These are phyloP conservation scores for Phlebiopsis gigantea DNA, from an alignment of 768 basidiomycete genomes.

Conservation along the genomic window DNA sequence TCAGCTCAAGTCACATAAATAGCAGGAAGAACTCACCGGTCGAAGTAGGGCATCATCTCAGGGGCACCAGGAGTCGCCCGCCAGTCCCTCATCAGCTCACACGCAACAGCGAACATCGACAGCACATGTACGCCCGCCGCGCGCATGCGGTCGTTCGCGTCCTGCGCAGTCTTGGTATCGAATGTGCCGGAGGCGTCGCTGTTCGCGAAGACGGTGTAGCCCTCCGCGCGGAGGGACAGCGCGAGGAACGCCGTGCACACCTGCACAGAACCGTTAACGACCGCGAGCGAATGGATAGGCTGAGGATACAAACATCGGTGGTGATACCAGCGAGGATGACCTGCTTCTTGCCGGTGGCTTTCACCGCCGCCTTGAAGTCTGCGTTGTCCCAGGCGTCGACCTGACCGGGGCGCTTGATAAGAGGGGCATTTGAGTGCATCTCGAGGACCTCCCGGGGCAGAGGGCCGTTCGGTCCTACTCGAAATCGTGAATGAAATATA, in stretches of 20 bases:
- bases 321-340: constrained; percentile 45
- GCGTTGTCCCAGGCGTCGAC: constrained; percentile 49
- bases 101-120: constrained; percentile 39
- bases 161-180: constrained; percentile 33
- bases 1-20: background rate
- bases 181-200: constrained; percentile 42
- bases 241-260: constrained; percentile 47
- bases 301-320: constrained; percentile 36
- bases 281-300: background rate
- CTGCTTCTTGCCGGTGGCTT: constrained; percentile 44
- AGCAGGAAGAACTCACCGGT: constrained; percentile 29
- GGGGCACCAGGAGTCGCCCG: constrained; percentile 36
- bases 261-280: constrained; percentile 17
- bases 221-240: constrained; percentile 38
- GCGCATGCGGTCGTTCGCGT: constrained; percentile 46
- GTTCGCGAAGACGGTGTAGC: constrained; percentile 44
- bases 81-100: constrained; percentile 49
- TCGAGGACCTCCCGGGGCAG: constrained; percentile 39
- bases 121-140: constrained; percentile 41
- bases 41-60: constrained; percentile 39
- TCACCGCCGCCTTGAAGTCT: constrained; percentile 41
- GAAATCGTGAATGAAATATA: too few species aligned
- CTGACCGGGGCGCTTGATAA: constrained; percentile 43
- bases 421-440: constrained; percentile 40
- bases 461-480: constrained; percentile 45